Base-by-base conservation (phyloP, 2,329 filamentous ascomycete species). In the Neurospora sp. region DNA sequence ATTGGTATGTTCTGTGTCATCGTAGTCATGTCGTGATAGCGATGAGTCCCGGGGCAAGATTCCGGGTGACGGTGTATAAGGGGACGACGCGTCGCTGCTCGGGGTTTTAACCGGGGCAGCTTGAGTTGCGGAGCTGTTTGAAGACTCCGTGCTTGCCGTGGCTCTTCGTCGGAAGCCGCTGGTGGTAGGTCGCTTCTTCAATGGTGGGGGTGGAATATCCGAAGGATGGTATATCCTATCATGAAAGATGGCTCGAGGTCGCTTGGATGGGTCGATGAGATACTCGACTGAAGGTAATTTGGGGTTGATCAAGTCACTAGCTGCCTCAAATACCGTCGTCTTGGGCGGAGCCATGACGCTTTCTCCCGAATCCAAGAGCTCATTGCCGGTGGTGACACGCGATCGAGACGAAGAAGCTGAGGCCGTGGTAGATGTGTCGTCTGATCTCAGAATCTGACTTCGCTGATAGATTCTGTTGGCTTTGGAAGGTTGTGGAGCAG, bases 241-340 rank as follows among this genome's bases (percentile, higher is more conserved):
- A 79, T 99, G 96, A 80, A 98, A 98, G 71, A 99, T 99, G 1
- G 95, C 95, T 66, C 93, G 88, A 0, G 93, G 89, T 17, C 96
- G 90, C 67, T 88, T 90, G 1, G 89, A 85, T 8, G 96, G 95
- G 75, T 98, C 91, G 68, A 94, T 87, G 43, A 99, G 84, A 79
- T 93, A 99, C 65, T 93, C 90, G 3, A 88, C 84, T 0, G 91
- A 87, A 17, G 96, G 95, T 40, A 98, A 81, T 66, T 93, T 95
- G 5, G 96, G 96, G 78, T 95, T 96, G 52, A 99, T 86, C 3
- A 99, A 82, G 79, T 99, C 95, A 11, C 93, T 92, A 0, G 96
- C 96, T 4, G 95, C 94, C 81, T 99, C 96, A 71, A 99, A 97
- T 72, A 99, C 91, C 0, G 92, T 96, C 0, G 96, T 98, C 75